phyloP scores from a whole-genome alignment of 306 rosid species.

The Trifolium dubium region DNA sequence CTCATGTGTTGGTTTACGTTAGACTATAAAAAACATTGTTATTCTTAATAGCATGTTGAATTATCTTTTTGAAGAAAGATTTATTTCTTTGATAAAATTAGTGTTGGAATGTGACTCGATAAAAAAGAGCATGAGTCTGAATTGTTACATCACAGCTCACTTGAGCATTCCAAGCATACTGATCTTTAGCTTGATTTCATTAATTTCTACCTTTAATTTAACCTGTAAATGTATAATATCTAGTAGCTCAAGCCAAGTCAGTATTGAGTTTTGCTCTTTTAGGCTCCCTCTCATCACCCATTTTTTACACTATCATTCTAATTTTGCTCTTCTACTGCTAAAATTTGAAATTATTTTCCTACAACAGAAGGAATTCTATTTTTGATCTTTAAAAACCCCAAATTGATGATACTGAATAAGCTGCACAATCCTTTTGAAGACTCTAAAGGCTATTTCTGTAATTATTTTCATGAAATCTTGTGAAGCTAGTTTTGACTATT shows the following conservation, averaged over 20 bases:
- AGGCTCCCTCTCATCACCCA: neutral
- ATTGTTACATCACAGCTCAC: conserved; percentile 24
- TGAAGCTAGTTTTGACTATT: conserved; percentile 31
- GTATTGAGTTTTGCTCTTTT: neutral
- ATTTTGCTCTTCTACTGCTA: conserved; percentile 23
- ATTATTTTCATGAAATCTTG: conserved; percentile 26
- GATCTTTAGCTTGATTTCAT: neutral
- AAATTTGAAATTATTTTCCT: conserved; percentile 32
- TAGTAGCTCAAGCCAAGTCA: conserved; percentile 14
- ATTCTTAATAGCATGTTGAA: neutral
- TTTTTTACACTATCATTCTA: neutral
- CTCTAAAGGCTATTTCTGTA: conserved; percentile 4
- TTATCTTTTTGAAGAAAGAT: neutral
- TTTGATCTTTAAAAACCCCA: conserved; percentile 14
- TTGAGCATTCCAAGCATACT: conserved; percentile 8
- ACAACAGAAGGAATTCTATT: conserved; percentile 7
- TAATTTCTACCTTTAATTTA: conserved; percentile 17
- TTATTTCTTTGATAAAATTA: conserved; percentile 1
- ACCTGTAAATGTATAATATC: conserved; percentile 29
- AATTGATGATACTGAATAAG: conserved; percentile 8
- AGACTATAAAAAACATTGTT: conserved; percentile 10
- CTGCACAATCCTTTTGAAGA: conserved; percentile 20
- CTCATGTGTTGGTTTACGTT: conserved; percentile 20
- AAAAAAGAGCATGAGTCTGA: conserved; percentile 9
- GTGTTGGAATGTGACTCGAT: conserved; percentile 22